A percentile compares a stretch with the other conserved stretches of the same genome.
Conservation (phyloP, 345 rosid species). For the Melaleuca quinquenervia region DNA sequence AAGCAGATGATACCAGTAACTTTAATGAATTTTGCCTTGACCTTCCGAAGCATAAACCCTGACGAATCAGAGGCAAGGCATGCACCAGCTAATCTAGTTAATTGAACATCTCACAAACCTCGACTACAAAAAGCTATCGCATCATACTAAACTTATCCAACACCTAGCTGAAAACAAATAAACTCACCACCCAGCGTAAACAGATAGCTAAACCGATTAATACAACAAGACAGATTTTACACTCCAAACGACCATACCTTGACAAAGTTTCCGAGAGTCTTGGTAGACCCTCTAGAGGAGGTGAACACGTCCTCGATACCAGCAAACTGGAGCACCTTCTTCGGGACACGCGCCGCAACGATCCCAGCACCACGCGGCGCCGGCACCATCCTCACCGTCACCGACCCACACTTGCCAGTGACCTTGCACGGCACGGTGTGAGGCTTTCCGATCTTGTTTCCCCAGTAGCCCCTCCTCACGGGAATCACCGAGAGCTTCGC, state of each 20-base stretch:
- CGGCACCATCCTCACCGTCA: conserved; percentile 68
- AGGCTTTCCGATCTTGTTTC: conserved; percentile 66
- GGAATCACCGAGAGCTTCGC: conserved; percentile 64
- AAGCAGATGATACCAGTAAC: background rate
- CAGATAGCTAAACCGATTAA: background rate
- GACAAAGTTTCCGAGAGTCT: conserved; percentile 77
- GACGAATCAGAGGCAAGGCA: background rate
- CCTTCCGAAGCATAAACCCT: background rate
- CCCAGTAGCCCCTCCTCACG: conserved; percentile 74
- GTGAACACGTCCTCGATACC: conserved; percentile 82
- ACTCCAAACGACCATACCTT: conserved; percentile 28
- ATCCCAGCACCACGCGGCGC: conserved; percentile 82
- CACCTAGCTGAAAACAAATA: background rate
- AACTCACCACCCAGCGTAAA: background rate
- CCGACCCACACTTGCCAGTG: conserved; percentile 66
- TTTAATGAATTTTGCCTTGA: background rate
- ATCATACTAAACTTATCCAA: background rate
- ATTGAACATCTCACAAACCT: background rate
- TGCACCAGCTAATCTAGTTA: background rate
- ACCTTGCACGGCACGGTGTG: conserved; percentile 72
- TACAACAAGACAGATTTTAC: background rate
- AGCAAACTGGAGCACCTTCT: conserved; percentile 80
- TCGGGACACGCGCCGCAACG: conserved; percentile 81
- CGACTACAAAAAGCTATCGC: background rate
- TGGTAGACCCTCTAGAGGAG: conserved; percentile 73